Evolutionary conservation across 2,329 filamentous ascomycete species (phyloP), one percentile per base, ranked within the genome.

Genomic region (Aspergillus fijiensis): DNA sequence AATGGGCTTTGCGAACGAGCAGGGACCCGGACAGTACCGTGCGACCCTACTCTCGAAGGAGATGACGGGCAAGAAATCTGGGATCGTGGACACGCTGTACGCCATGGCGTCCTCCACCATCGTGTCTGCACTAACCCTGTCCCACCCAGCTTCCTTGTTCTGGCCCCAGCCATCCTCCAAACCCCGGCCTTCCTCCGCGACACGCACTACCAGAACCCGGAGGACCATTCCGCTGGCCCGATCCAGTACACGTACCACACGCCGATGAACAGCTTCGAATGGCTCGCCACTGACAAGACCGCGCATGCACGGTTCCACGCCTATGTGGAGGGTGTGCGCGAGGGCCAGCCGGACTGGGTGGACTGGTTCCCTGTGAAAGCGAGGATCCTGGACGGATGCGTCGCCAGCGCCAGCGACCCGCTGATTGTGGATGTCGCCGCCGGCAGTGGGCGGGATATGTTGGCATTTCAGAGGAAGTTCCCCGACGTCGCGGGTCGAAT

Each of bases 401-500:
- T n/a, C 12, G 31, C 21, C 16, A 21, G n/a, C 2, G 14, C n/a
- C 4, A 29, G 49, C 2, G 49, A 45, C 9, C 25, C 48, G 0
- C 50, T 63, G 4, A 49, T 65, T 2, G 63, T 65, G 7, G 61
- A 63, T 57, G 47, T 65, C 2, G 63, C 53, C 0, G 61, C 58
- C 16, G 58, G 63, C 1, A 21, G 56, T 10, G 63, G 60, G 1
- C 58, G 61, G 55, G 60, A 62, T 47, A 56, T 79, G 10, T 62
- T 69, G 3, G 68, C 71, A 27, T 76, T 81, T 60, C 69, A 59
- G 49, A 35, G 56, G 3, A 60, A 52, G 39, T 59, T 59, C 25
- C 59, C 61, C 0, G 7, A 59, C 4, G 47, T 35, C 3, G 31
- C 19, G 4, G 61, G 61, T 3, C 35, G 47, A 14, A 31, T 62